These are phyloP conservation scores for Flaveria ramosissima DNA, from an alignment of 129 eudicot genomes.

Conservation along the genomic window DNA sequence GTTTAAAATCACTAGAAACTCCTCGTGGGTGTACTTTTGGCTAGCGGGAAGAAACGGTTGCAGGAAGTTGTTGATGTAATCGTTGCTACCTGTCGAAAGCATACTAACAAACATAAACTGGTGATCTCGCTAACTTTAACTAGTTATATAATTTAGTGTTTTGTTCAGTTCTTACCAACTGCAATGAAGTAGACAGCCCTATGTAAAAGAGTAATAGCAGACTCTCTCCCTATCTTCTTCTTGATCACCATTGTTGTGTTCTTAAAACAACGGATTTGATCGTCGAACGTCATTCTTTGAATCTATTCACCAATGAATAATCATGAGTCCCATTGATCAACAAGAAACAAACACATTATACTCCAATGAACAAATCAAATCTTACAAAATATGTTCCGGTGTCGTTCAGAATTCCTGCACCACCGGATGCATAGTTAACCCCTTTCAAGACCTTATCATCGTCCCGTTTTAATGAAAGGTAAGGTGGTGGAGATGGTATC, in stretches of 20 bases:
- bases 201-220: constrained; percentile 49
- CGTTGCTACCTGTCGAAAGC: constrained; percentile 69
- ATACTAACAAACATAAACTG: not conserved
- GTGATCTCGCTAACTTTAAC: not conserved
- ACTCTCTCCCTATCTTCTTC: constrained; percentile 55
- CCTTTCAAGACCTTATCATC: constrained; percentile 74
- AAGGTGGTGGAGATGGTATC: constrained; percentile 76
- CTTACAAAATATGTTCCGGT: constrained; percentile 85
- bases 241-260: constrained; percentile 63
- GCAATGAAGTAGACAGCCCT: constrained; percentile 77
- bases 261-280: constrained; percentile 67
- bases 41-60: constrained; percentile 77
- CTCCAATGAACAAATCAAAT: not conserved
- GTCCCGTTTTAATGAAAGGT: constrained; percentile 55
- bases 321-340: not conserved
- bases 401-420: constrained; percentile 93
- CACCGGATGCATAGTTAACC: constrained; percentile 92
- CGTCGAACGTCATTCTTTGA: constrained; percentile 73
- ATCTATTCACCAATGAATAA: constrained; percentile 38
- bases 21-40: constrained; percentile 64
- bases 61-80: constrained; percentile 80
- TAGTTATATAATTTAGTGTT: not conserved
- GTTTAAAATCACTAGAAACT: constrained; percentile 59
- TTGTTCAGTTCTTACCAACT: constrained; percentile 41
- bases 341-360: not conserved